Percentiles rank a stretch among this genome's conserved stretches.
phyloP scores from a whole-genome alignment of 192 early-diverging fungal species.

The Backusella morwellensis region DNA sequence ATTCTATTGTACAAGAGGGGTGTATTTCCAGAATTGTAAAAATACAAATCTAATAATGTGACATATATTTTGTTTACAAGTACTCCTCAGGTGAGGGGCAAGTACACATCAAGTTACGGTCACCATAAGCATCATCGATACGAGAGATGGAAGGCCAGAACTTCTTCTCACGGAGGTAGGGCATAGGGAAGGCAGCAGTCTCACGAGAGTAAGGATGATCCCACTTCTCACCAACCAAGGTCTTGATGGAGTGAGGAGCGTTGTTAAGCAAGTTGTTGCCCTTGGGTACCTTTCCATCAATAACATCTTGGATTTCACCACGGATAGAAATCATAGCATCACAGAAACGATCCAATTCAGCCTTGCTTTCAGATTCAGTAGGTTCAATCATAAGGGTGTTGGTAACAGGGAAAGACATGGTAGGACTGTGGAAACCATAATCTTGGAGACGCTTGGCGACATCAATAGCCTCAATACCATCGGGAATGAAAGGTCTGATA shows the following conservation, averaged over 20 bases:
- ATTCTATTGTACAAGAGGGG: not conserved
- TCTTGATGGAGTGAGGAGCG: slow-evolving; percentile 85
- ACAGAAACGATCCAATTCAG: slow-evolving; percentile 95
- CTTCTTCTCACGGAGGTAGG: slow-evolving; percentile 82
- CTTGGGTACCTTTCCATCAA: slow-evolving; percentile 81
- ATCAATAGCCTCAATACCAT: slow-evolving; percentile 91
- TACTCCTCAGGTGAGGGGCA: slow-evolving; percentile 93
- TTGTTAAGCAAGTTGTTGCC: slow-evolving; percentile 86
- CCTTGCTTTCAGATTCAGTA: slow-evolving; percentile 93
- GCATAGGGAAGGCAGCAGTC: slow-evolving; percentile 89
- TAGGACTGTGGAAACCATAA: slow-evolving; percentile 98
- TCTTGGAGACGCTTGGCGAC: slow-evolving; percentile 99
- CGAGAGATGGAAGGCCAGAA: slow-evolving; percentile 96
- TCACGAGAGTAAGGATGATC: slow-evolving; percentile 82
- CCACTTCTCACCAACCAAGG: slow-evolving; percentile 82
- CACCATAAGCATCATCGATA: slow-evolving; percentile 94
- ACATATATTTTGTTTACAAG: slow-evolving; percentile 2
- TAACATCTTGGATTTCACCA: slow-evolving; percentile 85
- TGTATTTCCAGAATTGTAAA: not conserved
- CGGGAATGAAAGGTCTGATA: slow-evolving; percentile 81
- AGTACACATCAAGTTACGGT: slow-evolving; percentile 91
- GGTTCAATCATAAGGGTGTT: slow-evolving; percentile 99
- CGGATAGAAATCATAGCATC: slow-evolving; percentile 98
- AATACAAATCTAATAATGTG: not conserved
- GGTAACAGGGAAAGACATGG: slow-evolving; percentile 99